phyloP scores from a whole-genome alignment of 2,329 filamentous ascomycete genomes.

The Xylaria sp. region DNA sequence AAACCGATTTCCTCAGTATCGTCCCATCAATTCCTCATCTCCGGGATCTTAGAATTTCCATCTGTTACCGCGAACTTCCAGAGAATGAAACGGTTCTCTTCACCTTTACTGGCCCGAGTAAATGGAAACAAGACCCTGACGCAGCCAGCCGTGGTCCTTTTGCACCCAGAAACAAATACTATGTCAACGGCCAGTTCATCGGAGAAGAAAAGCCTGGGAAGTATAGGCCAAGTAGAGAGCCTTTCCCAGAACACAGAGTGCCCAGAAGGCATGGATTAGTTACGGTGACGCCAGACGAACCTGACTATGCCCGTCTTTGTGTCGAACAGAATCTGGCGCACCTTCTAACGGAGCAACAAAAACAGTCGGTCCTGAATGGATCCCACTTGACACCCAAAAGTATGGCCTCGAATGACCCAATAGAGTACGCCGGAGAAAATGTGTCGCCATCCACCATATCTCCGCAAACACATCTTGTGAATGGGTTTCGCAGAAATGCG shows the following conservation, averaged over 20 bases:
- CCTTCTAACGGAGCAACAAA: constrained; percentile 60
- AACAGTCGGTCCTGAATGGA: constrained; percentile 59
- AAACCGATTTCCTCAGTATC: constrained; percentile 70
- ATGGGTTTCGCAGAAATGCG: constrained; percentile 42
- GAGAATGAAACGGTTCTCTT: constrained; percentile 60
- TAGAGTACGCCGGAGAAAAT: constrained; percentile 41
- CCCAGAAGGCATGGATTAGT: constrained; percentile 64
- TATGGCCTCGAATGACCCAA: constrained; percentile 49
- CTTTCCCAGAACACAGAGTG: constrained; percentile 66
- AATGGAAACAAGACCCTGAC: constrained; percentile 70
- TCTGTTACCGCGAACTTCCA: constrained; percentile 70
- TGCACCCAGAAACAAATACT: constrained; percentile 68
- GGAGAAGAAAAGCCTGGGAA: constrained; percentile 62
- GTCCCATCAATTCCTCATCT: constrained; percentile 69
- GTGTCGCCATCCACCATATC: constrained; percentile 44
- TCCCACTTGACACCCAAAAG: constrained; percentile 60
- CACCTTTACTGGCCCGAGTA: constrained; percentile 58
- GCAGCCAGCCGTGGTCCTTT: constrained; percentile 63
- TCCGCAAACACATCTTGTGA: constrained; percentile 41
- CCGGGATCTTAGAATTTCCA: constrained; percentile 63
- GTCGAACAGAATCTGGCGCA: constrained; percentile 68
- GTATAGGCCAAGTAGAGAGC: constrained; percentile 61
- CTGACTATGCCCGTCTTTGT: constrained; percentile 66
- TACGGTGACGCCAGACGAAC: constrained; percentile 65
- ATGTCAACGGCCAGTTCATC: constrained; percentile 65